Conservation (phyloP, 768 basidiomycete genomes). For the Rhizopogon vesiculosus region DNA sequence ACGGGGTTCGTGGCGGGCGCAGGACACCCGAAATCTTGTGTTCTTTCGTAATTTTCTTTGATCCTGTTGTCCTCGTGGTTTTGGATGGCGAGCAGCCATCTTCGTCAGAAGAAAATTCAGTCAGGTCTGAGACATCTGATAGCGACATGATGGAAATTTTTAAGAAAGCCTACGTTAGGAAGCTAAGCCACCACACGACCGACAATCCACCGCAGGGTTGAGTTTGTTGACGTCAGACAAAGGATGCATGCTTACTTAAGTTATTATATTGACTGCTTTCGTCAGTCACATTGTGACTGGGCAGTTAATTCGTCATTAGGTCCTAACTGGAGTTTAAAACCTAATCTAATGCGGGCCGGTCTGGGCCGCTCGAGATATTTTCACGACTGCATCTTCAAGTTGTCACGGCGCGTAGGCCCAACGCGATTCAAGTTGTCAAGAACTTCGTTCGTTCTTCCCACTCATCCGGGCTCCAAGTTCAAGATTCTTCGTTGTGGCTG, state of each 20-base stretch:
- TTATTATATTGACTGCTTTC: too few species aligned
- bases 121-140: constrained; percentile 43
- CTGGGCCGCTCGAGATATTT: too few species aligned
- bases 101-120: constrained; percentile 40
- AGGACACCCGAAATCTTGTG: constrained; percentile 29
- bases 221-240: neutral
- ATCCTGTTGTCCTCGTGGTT: constrained; percentile 16
- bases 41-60: constrained; percentile 24
- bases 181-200: neutral
- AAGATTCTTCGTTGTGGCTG: too few species aligned
- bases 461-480: too few species aligned
- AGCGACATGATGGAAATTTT: constrained; percentile 22
- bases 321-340: too few species aligned
- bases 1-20: constrained; percentile 32
- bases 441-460: too few species aligned
- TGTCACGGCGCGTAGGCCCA: too few species aligned
- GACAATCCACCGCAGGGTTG: neutral
- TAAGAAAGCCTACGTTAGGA: neutral
- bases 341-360: too few species aligned
- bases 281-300: too few species aligned
- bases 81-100: constrained; percentile 25
- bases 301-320: too few species aligned
- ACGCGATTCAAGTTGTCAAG: too few species aligned
- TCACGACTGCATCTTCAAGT: too few species aligned
- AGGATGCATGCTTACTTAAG: neutral